Conservation (phyloP, 106 monocot species). For the Allium fistulosum region DNA sequence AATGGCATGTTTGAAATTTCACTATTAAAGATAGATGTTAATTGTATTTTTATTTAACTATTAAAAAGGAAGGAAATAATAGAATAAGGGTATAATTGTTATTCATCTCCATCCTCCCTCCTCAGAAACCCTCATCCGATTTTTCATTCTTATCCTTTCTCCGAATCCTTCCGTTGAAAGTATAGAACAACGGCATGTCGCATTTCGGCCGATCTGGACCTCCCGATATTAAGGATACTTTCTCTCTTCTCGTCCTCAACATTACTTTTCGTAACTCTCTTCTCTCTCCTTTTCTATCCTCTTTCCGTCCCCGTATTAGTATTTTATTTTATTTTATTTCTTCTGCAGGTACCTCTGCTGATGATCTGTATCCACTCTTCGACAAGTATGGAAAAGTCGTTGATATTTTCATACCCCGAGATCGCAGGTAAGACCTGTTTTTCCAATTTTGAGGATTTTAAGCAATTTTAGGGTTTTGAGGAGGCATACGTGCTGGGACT, state of each 20-base stretch:
- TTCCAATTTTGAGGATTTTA: not conserved
- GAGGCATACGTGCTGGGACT: not conserved
- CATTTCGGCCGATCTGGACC: slow-evolving; percentile 93
- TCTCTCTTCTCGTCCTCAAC: slow-evolving; percentile 83
- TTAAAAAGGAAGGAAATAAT: too few species aligned
- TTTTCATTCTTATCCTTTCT: not conserved
- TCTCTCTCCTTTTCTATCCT: too few species aligned
- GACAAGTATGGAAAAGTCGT: slow-evolving; percentile 88
- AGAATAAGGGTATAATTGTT: not conserved
- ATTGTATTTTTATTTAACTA: too few species aligned
- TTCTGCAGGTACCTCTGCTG: slow-evolving; percentile 56
- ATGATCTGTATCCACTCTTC: slow-evolving; percentile 78
- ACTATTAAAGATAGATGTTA: too few species aligned
- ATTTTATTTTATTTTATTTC: not conserved
- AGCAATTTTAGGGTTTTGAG: not conserved
- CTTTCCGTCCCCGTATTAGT: not conserved
- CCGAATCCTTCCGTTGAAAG: not conserved
- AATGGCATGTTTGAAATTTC: too few species aligned
- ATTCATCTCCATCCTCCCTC: not conserved
- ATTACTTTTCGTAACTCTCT: slow-evolving; percentile 59
- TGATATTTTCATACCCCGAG: slow-evolving; percentile 87
- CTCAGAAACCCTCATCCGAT: not conserved
- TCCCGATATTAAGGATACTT: slow-evolving; percentile 82
- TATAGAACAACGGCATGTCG: slow-evolving; percentile 41
- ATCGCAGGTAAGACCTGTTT: slow-evolving; percentile 44